These are phyloP conservation scores for Nematodospora anomalae DNA, from an alignment of 1,139 yeast genomes.

Conservation along the genomic window DNA sequence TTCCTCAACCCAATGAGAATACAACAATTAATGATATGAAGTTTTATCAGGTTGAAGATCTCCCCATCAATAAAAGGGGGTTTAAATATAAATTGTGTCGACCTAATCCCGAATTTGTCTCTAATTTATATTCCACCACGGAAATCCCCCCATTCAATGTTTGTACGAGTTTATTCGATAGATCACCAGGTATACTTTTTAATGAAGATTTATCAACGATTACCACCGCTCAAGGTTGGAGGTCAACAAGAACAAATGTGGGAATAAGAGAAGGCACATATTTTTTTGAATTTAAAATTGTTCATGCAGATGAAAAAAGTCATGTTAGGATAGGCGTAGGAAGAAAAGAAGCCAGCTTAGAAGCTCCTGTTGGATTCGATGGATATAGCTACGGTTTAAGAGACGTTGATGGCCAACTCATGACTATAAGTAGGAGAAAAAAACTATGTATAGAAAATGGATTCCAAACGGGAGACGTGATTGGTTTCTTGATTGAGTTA, in stretches of 20 bases:
- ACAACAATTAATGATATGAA: conserved; percentile 19
- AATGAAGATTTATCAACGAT: conserved; percentile 44
- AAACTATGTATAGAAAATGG: conserved; percentile 49
- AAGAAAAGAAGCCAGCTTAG: conserved; percentile 82
- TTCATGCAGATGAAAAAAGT: conserved; percentile 45
- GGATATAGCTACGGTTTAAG: conserved; percentile 91
- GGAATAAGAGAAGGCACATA: conserved; percentile 77
- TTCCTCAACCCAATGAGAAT: conserved; percentile 13
- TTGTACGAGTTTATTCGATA: conserved; percentile 69
- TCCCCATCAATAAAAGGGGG: conserved; percentile 77
- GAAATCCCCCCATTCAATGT: conserved; percentile 70
- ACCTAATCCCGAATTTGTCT: conserved; percentile 61
- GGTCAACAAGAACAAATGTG: conserved; percentile 73
- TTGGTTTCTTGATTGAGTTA: conserved; percentile 75
- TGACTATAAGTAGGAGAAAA: conserved; percentile 72
- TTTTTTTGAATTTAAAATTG: conserved; percentile 72
- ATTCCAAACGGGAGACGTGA: conserved; percentile 72
- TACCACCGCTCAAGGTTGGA: conserved; percentile 72
- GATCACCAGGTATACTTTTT: conserved; percentile 60
- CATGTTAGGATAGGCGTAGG: conserved; percentile 85
- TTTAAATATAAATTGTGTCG: conserved; percentile 80
- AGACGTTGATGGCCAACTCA: conserved; percentile 75
- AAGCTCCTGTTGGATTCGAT: conserved; percentile 95
- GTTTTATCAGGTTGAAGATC: conserved; percentile 63
- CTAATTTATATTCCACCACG: conserved; percentile 68